These are phyloP conservation scores for Penicillium mononematosum DNA, from an alignment of 495 filamentous ascomycete genomes.

Conservation along the genomic window DNA sequence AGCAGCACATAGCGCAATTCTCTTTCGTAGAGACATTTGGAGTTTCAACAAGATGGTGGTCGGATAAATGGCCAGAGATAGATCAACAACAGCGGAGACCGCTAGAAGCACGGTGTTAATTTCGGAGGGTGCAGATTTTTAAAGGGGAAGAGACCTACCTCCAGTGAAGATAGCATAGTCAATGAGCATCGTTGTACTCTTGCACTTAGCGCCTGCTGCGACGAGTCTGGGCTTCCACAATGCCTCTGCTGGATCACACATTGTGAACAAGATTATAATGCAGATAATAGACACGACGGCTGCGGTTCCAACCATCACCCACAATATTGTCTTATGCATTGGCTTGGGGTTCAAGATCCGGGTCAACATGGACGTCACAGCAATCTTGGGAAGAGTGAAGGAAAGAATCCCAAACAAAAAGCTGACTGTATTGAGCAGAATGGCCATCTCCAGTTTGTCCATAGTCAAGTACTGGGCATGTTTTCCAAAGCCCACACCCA, in stretches of 20 bases:
- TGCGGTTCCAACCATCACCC: slow-evolving; percentile 16
- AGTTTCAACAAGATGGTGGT: slow-evolving; percentile 31
- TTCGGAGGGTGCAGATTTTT: neutral
- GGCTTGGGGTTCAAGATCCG: slow-evolving; percentile 28
- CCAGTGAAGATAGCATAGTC: slow-evolving; percentile 41
- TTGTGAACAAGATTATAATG: slow-evolving; percentile 28
- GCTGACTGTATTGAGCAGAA: slow-evolving; percentile 23
- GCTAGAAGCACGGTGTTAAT: slow-evolving; percentile 17
- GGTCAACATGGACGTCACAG: slow-evolving; percentile 29
- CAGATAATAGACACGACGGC: slow-evolving; percentile 20
- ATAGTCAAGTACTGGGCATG: slow-evolving; percentile 15
- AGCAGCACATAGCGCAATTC: slow-evolving; percentile 34
- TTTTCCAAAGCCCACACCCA: slow-evolving; percentile 22
- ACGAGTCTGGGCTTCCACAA: slow-evolving; percentile 18
- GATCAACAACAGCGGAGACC: slow-evolving; percentile 36
- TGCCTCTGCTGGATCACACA: slow-evolving; percentile 26
- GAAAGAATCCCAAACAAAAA: slow-evolving; percentile 31
- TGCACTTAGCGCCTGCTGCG: slow-evolving; percentile 26
- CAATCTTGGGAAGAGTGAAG: slow-evolving; percentile 31
- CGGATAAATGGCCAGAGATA: slow-evolving; percentile 39
- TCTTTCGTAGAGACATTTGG: slow-evolving; percentile 43
- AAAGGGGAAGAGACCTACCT: slow-evolving; percentile 18
- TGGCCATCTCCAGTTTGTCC: slow-evolving; percentile 18
- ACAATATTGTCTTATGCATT: slow-evolving; percentile 22
- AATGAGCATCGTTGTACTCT: slow-evolving; percentile 32